Evolutionary conservation across 176 grass and related monocot species (phyloP).

Genomic region (Rhynchospora pubera): DNA sequence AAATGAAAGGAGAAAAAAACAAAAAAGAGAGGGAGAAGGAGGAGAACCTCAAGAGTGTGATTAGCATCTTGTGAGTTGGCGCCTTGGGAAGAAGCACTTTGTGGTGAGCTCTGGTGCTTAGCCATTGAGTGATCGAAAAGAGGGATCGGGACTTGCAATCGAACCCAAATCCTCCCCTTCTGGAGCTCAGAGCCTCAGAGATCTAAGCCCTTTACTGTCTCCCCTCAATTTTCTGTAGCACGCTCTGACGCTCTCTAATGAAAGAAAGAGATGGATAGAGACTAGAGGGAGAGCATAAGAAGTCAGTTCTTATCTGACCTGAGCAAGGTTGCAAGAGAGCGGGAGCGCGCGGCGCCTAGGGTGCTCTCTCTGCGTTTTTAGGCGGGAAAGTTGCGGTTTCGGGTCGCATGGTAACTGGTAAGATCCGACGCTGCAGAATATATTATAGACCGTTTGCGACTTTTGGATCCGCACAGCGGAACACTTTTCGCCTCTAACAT

Average conservation of each 20-base stretch:
- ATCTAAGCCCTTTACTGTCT: background rate
- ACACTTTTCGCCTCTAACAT: no score
- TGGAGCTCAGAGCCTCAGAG: background rate
- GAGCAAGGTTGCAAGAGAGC: background rate
- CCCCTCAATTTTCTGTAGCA: background rate
- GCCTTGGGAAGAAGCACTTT: background rate
- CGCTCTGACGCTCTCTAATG: background rate
- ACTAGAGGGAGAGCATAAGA: background rate
- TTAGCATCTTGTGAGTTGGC: conserved; percentile 1
- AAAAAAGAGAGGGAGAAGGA: background rate
- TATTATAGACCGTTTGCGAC: background rate
- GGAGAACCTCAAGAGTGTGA: conserved; percentile 11
- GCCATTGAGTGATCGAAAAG: background rate
- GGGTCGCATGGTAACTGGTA: background rate
- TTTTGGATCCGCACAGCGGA: background rate
- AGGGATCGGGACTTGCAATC: background rate
- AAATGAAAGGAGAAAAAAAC: background rate
- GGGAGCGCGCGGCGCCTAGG: background rate
- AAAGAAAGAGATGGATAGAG: background rate
- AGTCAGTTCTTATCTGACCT: no score
- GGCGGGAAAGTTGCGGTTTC: background rate
- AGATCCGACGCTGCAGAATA: background rate
- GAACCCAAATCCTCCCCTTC: background rate
- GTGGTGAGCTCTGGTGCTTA: background rate
- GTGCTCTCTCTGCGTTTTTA: background rate